phyloP scores from a whole-genome alignment of 345 rosid species.

The Gossypium rotundifolium region DNA sequence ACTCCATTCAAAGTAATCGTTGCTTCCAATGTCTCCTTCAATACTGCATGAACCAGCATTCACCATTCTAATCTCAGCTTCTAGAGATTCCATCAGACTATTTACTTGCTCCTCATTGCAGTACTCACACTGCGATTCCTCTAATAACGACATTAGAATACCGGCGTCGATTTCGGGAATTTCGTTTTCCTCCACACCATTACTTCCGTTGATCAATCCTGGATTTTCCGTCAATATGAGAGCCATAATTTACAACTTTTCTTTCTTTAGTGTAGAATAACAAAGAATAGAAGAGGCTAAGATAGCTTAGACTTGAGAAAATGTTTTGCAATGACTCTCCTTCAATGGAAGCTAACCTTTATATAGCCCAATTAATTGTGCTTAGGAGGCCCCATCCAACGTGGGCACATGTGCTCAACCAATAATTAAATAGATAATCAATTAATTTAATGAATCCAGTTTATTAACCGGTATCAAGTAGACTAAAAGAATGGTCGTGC shows the following conservation, averaged over 20 bases:
- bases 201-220: background rate
- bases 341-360: background rate
- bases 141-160: constrained; percentile 7
- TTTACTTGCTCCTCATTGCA: constrained; percentile 8
- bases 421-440: background rate
- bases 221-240: background rate
- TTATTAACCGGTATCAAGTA: background rate
- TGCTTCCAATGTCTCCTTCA: background rate
- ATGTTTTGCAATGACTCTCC: background rate
- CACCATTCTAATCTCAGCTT: background rate
- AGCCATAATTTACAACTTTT: background rate
- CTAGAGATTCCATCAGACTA: constrained; percentile 8
- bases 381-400: background rate
- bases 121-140: constrained; percentile 8
- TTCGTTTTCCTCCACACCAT: background rate
- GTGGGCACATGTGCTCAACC: background rate
- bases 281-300: background rate
- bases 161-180: background rate
- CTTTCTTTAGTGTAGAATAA: background rate
- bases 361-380: background rate
- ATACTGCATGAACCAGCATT: background rate
- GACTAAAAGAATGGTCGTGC: background rate
- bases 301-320: background rate
- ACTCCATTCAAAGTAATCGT: constrained; percentile 13
- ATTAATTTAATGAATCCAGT: background rate